These are phyloP conservation scores for Rhodosporidiobolus odoratus DNA, from an alignment of 768 basidiomycete genomes.

Conservation along the genomic window DNA sequence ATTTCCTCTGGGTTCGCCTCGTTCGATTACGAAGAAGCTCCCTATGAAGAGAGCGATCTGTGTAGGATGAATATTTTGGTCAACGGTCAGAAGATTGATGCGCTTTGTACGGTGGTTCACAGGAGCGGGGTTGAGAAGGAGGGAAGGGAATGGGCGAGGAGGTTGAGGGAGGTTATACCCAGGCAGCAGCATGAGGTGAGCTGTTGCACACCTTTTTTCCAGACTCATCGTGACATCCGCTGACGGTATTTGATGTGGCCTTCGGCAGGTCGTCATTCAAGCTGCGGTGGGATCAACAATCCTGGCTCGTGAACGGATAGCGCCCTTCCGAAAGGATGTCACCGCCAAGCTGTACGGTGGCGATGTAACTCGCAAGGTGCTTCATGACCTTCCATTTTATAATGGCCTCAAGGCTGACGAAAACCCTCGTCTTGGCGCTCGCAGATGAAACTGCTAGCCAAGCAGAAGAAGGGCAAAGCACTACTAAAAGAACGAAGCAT, in stretches of 20 bases:
- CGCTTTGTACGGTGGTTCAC: conserved; percentile 86
- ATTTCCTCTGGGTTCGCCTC: conserved; percentile 57
- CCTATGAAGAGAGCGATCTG: conserved; percentile 54
- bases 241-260: neutral
- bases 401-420: too few relatives aligned
- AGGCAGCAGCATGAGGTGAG: conserved; percentile 68
- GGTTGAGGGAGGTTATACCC: conserved; percentile 87
- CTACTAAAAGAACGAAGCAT: conserved; percentile 80
- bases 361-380: conserved; percentile 89
- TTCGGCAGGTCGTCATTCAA: conserved; percentile 74
- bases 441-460: conserved; percentile 50
- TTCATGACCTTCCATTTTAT: conserved; percentile 48
- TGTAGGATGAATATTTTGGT: conserved; percentile 80
- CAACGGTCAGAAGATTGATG: conserved; percentile 84
- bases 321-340: conserved; percentile 57
- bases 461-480: conserved; percentile 86
- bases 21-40: conserved; percentile 91
- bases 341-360: conserved; percentile 92
- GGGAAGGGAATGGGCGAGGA: conserved; percentile 80
- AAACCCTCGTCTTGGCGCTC: too few relatives aligned
- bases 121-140: conserved; percentile 67
- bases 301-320: conserved; percentile 72
- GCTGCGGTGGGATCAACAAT: conserved; percentile 81
- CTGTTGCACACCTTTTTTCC: neutral
- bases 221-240: too few relatives aligned